Percentiles rank a stretch among this genome's conserved stretches.
Evolutionary conservation across 148 eudicot species (phyloP).

Genomic region (Rhododendron kiyosumense): DNA sequence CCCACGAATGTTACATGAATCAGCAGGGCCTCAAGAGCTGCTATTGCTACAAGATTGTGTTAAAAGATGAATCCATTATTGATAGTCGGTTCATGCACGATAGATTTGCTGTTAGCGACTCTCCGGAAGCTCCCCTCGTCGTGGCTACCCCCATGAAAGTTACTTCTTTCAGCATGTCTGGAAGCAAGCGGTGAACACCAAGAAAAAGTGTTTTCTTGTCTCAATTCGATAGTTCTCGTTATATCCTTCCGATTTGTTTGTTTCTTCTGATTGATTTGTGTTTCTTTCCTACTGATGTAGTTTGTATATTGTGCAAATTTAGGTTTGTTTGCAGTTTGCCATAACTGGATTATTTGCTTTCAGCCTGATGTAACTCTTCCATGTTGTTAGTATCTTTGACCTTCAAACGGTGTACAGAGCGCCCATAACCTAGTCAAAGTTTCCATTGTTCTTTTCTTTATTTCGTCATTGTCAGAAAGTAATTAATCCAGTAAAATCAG

Average conservation of each 20-base stretch:
- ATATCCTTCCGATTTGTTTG: background rate
- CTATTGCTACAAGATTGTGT: slow-evolving; percentile 81
- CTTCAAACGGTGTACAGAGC: background rate
- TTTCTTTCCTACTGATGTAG: background rate
- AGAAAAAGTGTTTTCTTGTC: background rate
- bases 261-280: background rate
- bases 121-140: slow-evolving; percentile 92
- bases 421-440: background rate
- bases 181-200: slow-evolving; percentile 19
- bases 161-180: slow-evolving; percentile 79
- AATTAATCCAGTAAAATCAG: too few relatives aligned
- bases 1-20: slow-evolving; percentile 71
- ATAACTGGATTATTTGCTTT: background rate
- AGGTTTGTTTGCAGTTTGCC: background rate
- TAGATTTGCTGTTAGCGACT: slow-evolving; percentile 56
- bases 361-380: background rate
- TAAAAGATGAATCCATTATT: slow-evolving; percentile 81
- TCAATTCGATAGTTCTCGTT: background rate
- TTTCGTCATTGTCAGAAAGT: too few relatives aligned
- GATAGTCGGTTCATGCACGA: slow-evolving; percentile 99
- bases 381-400: background rate
- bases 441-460: too few relatives aligned
- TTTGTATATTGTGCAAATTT: background rate
- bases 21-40: slow-evolving; percentile 96
- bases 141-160: slow-evolving; percentile 96